Conservation (phyloP, 106 monocot genomes). For the Dioscorea zingiberensis region DNA sequence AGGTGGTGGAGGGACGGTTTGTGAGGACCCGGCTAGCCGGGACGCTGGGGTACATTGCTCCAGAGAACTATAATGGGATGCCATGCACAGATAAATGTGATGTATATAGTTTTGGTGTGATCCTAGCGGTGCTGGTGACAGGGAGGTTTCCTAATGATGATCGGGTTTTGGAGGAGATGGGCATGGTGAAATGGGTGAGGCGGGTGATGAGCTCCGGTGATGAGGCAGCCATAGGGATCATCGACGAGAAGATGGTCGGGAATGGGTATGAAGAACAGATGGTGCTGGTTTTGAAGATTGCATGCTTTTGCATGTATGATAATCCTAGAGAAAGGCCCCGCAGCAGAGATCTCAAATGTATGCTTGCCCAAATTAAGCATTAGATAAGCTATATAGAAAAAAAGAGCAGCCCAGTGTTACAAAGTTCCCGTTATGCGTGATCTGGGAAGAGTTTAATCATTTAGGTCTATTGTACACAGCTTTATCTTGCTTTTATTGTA, state of each 20-base stretch:
- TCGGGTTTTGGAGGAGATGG: constrained; percentile 26
- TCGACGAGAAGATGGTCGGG: constrained; percentile 21
- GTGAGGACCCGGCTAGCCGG: constrained; percentile 23
- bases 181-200: constrained; percentile 34
- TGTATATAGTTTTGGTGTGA: constrained; percentile 40
- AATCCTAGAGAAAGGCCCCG: constrained; percentile 33
- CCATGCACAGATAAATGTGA: constrained; percentile 39
- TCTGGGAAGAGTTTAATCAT: too few species aligned
- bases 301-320: constrained; percentile 41
- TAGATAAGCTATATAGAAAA: too few species aligned
- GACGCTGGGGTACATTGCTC: constrained; percentile 51
- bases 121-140: constrained; percentile 34
- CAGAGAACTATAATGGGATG: constrained; percentile 35
- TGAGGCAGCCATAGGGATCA: constrained; percentile 7
- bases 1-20: constrained; percentile 13
- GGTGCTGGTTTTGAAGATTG: constrained; percentile 38
- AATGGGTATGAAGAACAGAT: constrained; percentile 43
- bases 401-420: too few species aligned
- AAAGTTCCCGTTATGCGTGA: too few species aligned
- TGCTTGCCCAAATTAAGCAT: constrained; percentile 32
- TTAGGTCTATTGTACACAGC: too few species aligned
- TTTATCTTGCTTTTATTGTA: too few species aligned
- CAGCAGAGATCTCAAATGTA: constrained; percentile 28
- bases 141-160: constrained; percentile 26
- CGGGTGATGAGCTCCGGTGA: constrained; percentile 1